Evolutionary conservation across 106 monocot genomes (phyloP).

Genomic region (Ottelia alismoides): DNA sequence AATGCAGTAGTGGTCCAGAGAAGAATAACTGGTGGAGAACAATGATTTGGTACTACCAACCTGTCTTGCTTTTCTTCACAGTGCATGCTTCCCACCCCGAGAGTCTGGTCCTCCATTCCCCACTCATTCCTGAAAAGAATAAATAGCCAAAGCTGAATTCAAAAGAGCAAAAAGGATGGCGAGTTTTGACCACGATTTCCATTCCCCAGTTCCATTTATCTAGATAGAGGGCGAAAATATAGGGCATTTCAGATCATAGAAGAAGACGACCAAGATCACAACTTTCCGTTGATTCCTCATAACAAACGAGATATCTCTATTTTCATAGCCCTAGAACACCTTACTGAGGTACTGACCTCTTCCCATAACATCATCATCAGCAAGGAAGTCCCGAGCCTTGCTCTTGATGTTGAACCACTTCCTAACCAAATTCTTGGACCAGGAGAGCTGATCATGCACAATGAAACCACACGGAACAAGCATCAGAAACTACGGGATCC

Average conservation of each 20-base stretch:
- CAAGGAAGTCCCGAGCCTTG: slow-evolving; percentile 47
- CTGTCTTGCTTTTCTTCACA: slow-evolving; percentile 55
- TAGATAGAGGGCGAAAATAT: neutral
- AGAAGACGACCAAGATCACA: too few relatives aligned
- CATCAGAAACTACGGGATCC: neutral
- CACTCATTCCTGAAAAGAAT: slow-evolving; percentile 28
- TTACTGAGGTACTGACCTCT: slow-evolving; percentile 42
- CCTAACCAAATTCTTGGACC: slow-evolving; percentile 44
- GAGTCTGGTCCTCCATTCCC: slow-evolving; percentile 52
- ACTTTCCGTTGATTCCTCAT: too few relatives aligned
- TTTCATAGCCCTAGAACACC: too few relatives aligned
- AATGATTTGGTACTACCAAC: slow-evolving; percentile 17
- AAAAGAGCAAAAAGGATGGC: too few relatives aligned
- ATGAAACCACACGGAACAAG: neutral
- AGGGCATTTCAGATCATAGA: too few relatives aligned
- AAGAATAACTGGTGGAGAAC: neutral
- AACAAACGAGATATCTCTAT: too few relatives aligned
- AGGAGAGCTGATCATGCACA: slow-evolving; percentile 30
- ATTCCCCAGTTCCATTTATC: neutral
- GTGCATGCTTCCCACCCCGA: slow-evolving; percentile 39
- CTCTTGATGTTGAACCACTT: slow-evolving; percentile 63
- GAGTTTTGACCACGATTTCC: neutral
- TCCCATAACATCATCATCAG: slow-evolving; percentile 31
- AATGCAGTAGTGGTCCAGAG: slow-evolving; percentile 9
- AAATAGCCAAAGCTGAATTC: neutral